A percentile compares a stretch with the other conserved stretches of the same genome.
These are phyloP conservation scores for Zygosaccharomyces pseudorouxii DNA, from an alignment of 805 yeast genomes.

Conservation along the genomic window DNA sequence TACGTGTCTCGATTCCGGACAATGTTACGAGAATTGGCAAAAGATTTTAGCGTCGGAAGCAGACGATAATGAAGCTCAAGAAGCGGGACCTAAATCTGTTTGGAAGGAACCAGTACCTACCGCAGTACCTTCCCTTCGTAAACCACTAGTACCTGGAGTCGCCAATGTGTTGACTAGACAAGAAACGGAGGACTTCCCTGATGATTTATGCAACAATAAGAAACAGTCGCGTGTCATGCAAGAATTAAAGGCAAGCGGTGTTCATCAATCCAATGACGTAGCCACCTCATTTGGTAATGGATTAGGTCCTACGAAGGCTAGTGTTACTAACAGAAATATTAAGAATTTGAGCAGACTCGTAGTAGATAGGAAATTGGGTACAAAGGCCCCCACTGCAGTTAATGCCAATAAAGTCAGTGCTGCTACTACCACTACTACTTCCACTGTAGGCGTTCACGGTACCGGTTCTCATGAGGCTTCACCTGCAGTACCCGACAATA, in stretches of 20 bases:
- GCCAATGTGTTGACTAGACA: conserved; percentile 18
- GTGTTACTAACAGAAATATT: conserved; percentile 32
- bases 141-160: conserved; percentile 6
- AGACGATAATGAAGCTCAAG: conserved; percentile 2
- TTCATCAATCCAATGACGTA: conserved; percentile 35
- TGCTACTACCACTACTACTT: neutral
- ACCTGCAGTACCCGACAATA: conserved; percentile 4
- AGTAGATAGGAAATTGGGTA: conserved; percentile 30
- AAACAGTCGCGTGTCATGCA: conserved; percentile 26
- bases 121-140: conserved; percentile 3
- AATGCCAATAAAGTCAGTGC: neutral
- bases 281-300: conserved; percentile 35
- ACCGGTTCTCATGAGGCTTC: neutral
- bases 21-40: conserved; percentile 19
- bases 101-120: conserved; percentile 25
- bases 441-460: conserved; percentile 11
- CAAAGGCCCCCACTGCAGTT: conserved; percentile 8
- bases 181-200: conserved; percentile 33
- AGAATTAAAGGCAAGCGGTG: conserved; percentile 38
- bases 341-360: conserved; percentile 30
- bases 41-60: conserved; percentile 3
- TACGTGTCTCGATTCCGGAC: conserved; percentile 21
- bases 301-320: conserved; percentile 34
- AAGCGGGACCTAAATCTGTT: conserved; percentile 41
- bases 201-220: conserved; percentile 27